Conservation (phyloP, 371 early-diverging fungal species). For the Mortierella sp. region DNA sequence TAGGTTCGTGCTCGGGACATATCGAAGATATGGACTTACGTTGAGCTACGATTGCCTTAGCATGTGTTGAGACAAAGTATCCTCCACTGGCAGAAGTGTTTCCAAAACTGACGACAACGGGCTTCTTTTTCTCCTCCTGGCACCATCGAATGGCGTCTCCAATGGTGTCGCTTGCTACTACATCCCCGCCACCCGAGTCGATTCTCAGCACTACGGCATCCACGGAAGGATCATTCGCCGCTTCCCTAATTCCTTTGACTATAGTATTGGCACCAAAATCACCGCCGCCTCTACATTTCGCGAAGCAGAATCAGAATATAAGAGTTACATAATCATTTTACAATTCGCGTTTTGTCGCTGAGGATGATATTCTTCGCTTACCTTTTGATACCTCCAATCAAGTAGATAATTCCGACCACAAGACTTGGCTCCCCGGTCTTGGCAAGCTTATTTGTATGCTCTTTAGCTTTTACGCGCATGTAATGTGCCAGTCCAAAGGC, state of each 20-base stretch:
- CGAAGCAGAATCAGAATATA: neutral
- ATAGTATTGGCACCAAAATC: slow-evolving; percentile 57
- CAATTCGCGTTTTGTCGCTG: too few relatives aligned
- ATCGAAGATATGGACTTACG: slow-evolving; percentile 34
- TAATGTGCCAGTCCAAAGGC: slow-evolving; percentile 52
- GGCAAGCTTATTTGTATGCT: slow-evolving; percentile 36
- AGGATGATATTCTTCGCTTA: neutral
- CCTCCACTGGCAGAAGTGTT: slow-evolving; percentile 70
- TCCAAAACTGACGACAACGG: slow-evolving; percentile 69
- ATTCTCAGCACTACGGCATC: slow-evolving; percentile 68
- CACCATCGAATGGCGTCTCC: slow-evolving; percentile 63
- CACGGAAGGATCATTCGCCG: slow-evolving; percentile 60
- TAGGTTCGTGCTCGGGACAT: too few relatives aligned
- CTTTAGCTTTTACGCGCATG: slow-evolving; percentile 47
- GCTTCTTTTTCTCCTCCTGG: slow-evolving; percentile 60
- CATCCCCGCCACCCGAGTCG: slow-evolving; percentile 71
- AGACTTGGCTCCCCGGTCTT: slow-evolving; percentile 44
- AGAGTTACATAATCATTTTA: too few relatives aligned
- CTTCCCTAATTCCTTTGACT: slow-evolving; percentile 61
- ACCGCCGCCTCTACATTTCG: slow-evolving; percentile 55
- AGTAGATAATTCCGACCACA: slow-evolving; percentile 67
- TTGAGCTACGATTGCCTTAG: slow-evolving; percentile 63
- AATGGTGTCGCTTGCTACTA: slow-evolving; percentile 67
- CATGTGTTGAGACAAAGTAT: slow-evolving; percentile 63
- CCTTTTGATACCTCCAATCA: slow-evolving; percentile 63